Base-by-base conservation (phyloP, 2,329 filamentous ascomycete genomes). In the Coleophoma cylindrospora region DNA sequence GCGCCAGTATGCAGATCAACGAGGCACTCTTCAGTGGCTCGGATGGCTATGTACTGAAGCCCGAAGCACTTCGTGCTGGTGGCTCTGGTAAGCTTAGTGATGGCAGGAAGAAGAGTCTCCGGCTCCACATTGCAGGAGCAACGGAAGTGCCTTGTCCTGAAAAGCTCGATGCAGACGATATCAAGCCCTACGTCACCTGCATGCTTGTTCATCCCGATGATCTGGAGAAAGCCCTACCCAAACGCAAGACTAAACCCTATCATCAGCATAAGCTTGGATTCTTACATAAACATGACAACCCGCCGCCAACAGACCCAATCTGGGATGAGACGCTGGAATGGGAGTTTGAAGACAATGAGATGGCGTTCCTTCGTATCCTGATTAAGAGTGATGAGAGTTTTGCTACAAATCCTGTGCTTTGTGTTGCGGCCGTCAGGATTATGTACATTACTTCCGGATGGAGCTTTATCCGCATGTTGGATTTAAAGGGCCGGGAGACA, bases 321-420 rank as follows among this genome's bases (percentile, higher is more conserved):
- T 87, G 82, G 83, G 75, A 86, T 55, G 81, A 87, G 64, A 70
- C 69, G 13, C 68, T 87, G 9, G 81, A 84, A 59, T 87, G 84
- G 84, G 79, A 83, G 53, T 87, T 79, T 57, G 79, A 84, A 6
- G 83, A 86, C 50, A 84, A 81, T 56, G 83, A 86, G 62, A 61
- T 87, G 44, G 75, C 77, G 0, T 87, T 87, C 57, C 55, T 87
- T 56, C 72, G 84, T 0, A 72, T 87, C 51, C 68, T 86, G 40
- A 74, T 87, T 66, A 87, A 87, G 71, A 83, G 77, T 55, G 83
- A 87, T 52, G 80, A 84, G 52, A 75, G 74, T 54, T 87, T 81
- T 64, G 69, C 79, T 0, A 69, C 68, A 41, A 87, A 87, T 56
- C 81, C 83, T 0, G 76, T 82, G 47, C 75, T 85, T 54, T 79